Conservation (phyloP, 805 yeast genomes). For the Candida broadrunensis region DNA sequence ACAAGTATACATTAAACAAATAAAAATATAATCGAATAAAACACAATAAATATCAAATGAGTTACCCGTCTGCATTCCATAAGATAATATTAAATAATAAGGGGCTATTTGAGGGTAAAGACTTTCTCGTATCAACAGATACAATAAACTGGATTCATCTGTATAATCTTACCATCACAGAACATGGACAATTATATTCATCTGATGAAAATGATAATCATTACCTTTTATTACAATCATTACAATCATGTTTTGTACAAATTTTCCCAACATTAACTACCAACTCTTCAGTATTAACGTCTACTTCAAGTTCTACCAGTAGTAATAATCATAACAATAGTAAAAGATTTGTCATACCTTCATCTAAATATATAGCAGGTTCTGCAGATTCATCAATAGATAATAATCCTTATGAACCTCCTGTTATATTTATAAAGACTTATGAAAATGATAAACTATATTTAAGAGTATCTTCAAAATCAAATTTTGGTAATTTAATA, state of each 20-base stretch:
- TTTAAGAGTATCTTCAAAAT: slow-evolving; percentile 31
- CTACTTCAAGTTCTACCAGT: background rate
- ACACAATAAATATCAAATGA: slow-evolving; percentile 9
- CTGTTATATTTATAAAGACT: slow-evolving; percentile 39
- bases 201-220: slow-evolving; percentile 27
- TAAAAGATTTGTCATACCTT: background rate
- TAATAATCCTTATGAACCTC: slow-evolving; percentile 19
- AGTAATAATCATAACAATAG: background rate
- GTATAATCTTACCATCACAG: slow-evolving; percentile 25
- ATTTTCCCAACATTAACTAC: slow-evolving; percentile 23
- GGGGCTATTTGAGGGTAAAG: slow-evolving; percentile 31
- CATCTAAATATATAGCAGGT: background rate
- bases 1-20: no score
- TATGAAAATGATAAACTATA: slow-evolving; percentile 37
- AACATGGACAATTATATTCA: slow-evolving; percentile 32
- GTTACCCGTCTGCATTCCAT: slow-evolving; percentile 23
- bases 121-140: slow-evolving; percentile 36
- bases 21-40: no score
- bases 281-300: background rate
- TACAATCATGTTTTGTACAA: slow-evolving; percentile 41
- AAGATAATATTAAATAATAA: slow-evolving; percentile 28
- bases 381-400: background rate
- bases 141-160: slow-evolving; percentile 33
- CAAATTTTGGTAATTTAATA: slow-evolving; percentile 42
- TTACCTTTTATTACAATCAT: slow-evolving; percentile 27